A percentile compares a stretch with the other conserved stretches of the same genome.
These are phyloP conservation scores for Paraphoma sp. DNA, from an alignment of 2,329 filamentous ascomycete genomes.

Conservation along the genomic window DNA sequence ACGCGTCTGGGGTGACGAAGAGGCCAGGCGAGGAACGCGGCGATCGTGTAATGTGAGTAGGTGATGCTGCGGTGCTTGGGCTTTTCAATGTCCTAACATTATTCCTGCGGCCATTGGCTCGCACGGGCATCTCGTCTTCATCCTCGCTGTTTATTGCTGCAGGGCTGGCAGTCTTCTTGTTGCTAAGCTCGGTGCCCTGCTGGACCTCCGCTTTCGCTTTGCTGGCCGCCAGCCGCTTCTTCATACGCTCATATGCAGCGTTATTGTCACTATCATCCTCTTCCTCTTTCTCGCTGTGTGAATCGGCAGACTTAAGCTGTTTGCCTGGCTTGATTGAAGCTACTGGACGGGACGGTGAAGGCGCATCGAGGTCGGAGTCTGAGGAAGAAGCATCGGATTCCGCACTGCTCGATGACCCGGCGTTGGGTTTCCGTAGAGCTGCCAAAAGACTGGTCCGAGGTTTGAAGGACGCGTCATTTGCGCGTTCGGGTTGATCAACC, in stretches of 20 bases:
- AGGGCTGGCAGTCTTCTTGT: constrained; percentile 1
- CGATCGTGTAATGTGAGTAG: constrained; percentile 29
- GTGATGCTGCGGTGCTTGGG: constrained; percentile 21
- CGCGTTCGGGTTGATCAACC: constrained; percentile 3
- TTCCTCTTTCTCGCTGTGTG: constrained; percentile 12
- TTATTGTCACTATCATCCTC: constrained; percentile 40
- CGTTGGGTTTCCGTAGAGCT: constrained; percentile 25
- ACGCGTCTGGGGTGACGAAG: constrained; percentile 61
- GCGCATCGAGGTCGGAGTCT: constrained; percentile 14
- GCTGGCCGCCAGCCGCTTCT: constrained; percentile 51
- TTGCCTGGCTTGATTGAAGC: background rate
- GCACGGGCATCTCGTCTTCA: constrained; percentile 39
- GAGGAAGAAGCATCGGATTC: constrained; percentile 44
- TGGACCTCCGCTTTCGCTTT: constrained; percentile 17
- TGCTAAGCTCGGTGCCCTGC: background rate
- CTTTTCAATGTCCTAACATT: constrained; percentile 14
- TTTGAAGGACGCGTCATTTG: constrained; percentile 21
- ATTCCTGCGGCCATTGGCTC: constrained; percentile 20
- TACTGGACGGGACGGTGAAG: background rate
- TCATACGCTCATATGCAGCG: constrained; percentile 56
- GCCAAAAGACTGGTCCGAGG: constrained; percentile 27
- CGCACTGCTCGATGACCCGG: constrained; percentile 47
- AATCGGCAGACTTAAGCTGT: background rate
- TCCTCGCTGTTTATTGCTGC: constrained; percentile 30
- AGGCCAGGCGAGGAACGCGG: constrained; percentile 58